phyloP scores from a whole-genome alignment of 371 early-diverging fungal species.

The Apophysomyces sp. region DNA sequence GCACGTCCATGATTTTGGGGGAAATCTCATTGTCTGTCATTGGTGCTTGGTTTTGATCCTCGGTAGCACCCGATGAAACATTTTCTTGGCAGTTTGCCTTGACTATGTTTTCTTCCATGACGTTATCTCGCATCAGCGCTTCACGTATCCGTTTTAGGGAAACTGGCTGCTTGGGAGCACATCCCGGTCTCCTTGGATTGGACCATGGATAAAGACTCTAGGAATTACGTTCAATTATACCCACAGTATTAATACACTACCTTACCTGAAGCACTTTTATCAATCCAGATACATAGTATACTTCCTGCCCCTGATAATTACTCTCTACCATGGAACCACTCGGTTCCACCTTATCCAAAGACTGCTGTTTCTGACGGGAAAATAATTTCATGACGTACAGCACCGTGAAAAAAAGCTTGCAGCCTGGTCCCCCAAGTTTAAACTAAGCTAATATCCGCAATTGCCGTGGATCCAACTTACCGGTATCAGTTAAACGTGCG shows the following conservation, averaged over 20 bases:
- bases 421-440: constrained; percentile 5
- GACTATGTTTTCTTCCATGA: background rate
- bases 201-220: constrained; percentile 5
- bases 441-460: background rate
- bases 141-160: background rate
- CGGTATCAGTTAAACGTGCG: background rate
- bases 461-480: background rate
- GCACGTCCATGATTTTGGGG: constrained; percentile 6
- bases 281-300: constrained; percentile 5
- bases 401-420: background rate
- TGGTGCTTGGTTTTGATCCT: constrained; percentile 2
- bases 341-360: background rate
- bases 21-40: background rate
- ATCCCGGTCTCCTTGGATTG: background rate
- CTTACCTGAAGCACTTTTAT: constrained; percentile 6
- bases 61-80: background rate
- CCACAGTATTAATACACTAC: background rate
- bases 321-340: background rate
- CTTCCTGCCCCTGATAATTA: background rate
- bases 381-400: constrained; percentile 3
- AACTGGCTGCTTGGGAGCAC: background rate
- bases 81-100: background rate
- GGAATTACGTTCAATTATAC: background rate
- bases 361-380: background rate
- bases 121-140: background rate